A percentile compares a stretch with the other conserved stretches of the same genome.
Evolutionary conservation across 805 yeast genomes (phyloP).

Genomic region (Candida vaughaniae): DNA sequence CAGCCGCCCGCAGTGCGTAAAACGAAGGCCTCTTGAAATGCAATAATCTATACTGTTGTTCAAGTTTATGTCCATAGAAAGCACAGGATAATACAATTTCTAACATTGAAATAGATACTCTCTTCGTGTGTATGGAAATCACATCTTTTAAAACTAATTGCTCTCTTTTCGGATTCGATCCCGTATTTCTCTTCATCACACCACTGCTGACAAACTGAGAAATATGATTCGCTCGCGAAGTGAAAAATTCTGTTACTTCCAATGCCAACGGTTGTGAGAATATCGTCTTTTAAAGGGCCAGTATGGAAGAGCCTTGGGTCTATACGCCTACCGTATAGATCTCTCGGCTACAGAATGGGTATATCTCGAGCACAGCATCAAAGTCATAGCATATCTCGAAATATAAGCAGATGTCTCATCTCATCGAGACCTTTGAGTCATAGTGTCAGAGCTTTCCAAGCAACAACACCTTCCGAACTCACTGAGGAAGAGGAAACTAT

Average conservation of each 20-base stretch:
- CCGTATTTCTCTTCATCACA: too few relatives aligned
- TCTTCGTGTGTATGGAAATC: too few relatives aligned
- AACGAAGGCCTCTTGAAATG: too few relatives aligned
- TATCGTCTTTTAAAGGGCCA: not conserved
- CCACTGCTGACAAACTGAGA: not conserved
- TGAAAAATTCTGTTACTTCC: not conserved
- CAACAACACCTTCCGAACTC: not conserved
- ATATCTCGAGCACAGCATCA: not conserved
- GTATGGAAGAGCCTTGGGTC: not conserved
- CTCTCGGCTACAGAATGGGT: not conserved
- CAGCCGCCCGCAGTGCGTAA: too few relatives aligned
- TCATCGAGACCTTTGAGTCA: not conserved
- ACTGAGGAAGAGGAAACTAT: constrained; percentile 42
- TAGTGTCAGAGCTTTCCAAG: not conserved
- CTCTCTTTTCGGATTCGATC: too few relatives aligned
- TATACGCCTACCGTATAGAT: not conserved
- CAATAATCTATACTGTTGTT: too few relatives aligned
- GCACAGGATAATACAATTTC: too few relatives aligned
- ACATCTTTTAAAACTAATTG: too few relatives aligned
- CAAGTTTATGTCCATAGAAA: too few relatives aligned
- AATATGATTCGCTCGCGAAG: not conserved
- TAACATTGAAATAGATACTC: too few relatives aligned
- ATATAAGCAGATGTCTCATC: not conserved
- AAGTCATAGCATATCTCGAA: not conserved
- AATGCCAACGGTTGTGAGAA: not conserved